Evolutionary conservation across 495 filamentous ascomycete species (phyloP).

Genomic region (Podospora tetraspora): DNA sequence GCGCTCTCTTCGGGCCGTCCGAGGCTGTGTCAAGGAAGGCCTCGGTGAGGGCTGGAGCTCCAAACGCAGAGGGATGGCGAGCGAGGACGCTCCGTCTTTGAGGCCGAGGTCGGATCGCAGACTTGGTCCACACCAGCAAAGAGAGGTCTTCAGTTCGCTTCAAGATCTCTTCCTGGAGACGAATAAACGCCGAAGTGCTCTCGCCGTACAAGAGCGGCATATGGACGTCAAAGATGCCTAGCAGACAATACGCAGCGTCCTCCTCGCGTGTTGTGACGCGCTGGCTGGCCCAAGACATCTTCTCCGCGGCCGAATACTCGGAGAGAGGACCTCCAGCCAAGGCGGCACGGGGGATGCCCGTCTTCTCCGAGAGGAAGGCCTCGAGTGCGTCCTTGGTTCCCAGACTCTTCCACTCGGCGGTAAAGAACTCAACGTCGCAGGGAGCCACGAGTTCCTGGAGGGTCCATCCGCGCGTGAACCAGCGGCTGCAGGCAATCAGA

Average conservation of each 20-base stretch:
- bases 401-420: not conserved
- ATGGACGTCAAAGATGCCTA: conserved; percentile 3
- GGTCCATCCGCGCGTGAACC: conserved; percentile 25
- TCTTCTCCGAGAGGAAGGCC: not conserved
- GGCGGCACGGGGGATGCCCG: not conserved
- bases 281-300: conserved; percentile 1
- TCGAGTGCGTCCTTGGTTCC: not conserved
- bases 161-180: conserved; percentile 3
- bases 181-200: not conserved
- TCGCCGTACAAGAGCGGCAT: conserved; percentile 6
- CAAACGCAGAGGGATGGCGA: not conserved
- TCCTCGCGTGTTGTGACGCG: conserved; percentile 3
- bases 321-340: not conserved
- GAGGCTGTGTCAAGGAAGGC: not conserved
- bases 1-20: not conserved
- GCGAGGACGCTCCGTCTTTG: not conserved
- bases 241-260: conserved; percentile 1
- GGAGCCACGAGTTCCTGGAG: conserved; percentile 4
- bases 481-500: conserved; percentile 13
- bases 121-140: not conserved
- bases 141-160: not conserved
- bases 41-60: not conserved
- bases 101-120: not conserved
- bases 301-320: not conserved
- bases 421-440: not conserved